Conservation (phyloP, 257 asterid genomes). For the Jasminum sambac region DNA sequence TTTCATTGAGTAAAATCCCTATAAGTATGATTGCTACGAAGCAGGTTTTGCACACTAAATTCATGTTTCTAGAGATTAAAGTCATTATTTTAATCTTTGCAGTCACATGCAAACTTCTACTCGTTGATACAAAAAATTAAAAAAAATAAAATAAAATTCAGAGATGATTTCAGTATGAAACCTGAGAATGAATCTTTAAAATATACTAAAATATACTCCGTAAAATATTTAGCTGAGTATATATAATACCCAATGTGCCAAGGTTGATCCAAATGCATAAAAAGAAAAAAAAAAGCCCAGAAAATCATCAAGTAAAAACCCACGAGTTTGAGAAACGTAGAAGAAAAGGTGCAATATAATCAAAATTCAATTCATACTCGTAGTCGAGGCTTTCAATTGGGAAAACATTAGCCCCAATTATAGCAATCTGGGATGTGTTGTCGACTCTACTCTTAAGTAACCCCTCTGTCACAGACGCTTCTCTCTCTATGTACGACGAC, state of each 20-base stretch:
- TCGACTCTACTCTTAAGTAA: slow-evolving; percentile 64
- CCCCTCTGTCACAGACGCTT: slow-evolving; percentile 46
- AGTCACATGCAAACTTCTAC: not conserved
- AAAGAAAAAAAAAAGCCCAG: not conserved
- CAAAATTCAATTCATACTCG: slow-evolving; percentile 45
- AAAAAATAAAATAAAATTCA: no score
- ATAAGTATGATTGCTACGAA: not conserved
- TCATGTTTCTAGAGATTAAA: not conserved
- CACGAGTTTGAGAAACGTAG: slow-evolving; percentile 35
- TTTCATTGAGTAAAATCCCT: slow-evolving; percentile 20
- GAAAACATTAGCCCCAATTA: slow-evolving; percentile 69
- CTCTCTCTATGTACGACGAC: slow-evolving; percentile 28
- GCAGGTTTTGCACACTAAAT: not conserved
- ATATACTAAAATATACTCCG: not conserved
- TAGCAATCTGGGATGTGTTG: slow-evolving; percentile 83
- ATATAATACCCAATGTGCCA: slow-evolving; percentile 8
- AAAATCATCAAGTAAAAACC: not conserved
- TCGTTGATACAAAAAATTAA: not conserved
- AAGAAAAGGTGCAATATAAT: slow-evolving; percentile 26
- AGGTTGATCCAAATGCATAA: not conserved
- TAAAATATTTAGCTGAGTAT: not conserved
- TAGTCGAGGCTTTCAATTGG: slow-evolving; percentile 89
- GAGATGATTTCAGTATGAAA: not conserved
- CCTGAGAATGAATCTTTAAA: not conserved
- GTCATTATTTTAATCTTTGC: not conserved